These are phyloP conservation scores for Pistacia integerrima DNA, from an alignment of 345 rosid species.

Conservation along the genomic window DNA sequence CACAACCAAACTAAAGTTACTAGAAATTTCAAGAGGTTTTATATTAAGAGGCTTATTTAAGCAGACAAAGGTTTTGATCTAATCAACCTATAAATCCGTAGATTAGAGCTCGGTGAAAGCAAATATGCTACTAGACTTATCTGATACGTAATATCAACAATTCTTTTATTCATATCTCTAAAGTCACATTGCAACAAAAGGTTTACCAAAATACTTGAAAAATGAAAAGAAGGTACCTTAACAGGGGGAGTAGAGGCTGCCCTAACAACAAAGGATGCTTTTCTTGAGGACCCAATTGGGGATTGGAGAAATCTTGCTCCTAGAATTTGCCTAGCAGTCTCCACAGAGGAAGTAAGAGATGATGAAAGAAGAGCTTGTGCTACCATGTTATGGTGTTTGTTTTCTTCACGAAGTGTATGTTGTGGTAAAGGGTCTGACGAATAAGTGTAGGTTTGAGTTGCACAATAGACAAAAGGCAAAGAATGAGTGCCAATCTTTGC, in stretches of 20 bases:
- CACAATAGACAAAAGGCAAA: conserved; percentile 22
- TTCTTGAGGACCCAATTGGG: conserved; percentile 46
- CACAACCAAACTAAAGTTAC: not conserved
- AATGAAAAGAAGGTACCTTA: conserved; percentile 50
- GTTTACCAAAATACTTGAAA: too few relatives aligned
- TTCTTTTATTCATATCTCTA: too few relatives aligned
- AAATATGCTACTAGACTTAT: too few relatives aligned
- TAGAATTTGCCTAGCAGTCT: conserved; percentile 70
- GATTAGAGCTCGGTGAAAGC: too few relatives aligned
- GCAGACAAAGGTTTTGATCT: too few relatives aligned
- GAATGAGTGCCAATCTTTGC: conserved; percentile 21
- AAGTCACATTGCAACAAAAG: too few relatives aligned
- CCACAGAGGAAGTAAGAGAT: conserved; percentile 74
- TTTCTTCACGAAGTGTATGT: not conserved
- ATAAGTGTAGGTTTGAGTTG: not conserved
- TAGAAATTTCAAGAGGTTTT: not conserved
- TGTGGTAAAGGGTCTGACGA: too few relatives aligned
- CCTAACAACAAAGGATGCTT: conserved; percentile 62
- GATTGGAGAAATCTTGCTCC: conserved; percentile 50
- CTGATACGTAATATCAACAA: too few relatives aligned
- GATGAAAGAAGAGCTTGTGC: conserved; percentile 91
- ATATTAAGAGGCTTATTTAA: too few relatives aligned
- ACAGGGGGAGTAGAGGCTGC: conserved; percentile 93
- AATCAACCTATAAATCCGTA: too few relatives aligned
- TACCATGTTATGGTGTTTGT: conserved; percentile 51